Evolutionary conservation across 768 basidiomycete genomes (phyloP).

Genomic region (Agaricus blazei): DNA sequence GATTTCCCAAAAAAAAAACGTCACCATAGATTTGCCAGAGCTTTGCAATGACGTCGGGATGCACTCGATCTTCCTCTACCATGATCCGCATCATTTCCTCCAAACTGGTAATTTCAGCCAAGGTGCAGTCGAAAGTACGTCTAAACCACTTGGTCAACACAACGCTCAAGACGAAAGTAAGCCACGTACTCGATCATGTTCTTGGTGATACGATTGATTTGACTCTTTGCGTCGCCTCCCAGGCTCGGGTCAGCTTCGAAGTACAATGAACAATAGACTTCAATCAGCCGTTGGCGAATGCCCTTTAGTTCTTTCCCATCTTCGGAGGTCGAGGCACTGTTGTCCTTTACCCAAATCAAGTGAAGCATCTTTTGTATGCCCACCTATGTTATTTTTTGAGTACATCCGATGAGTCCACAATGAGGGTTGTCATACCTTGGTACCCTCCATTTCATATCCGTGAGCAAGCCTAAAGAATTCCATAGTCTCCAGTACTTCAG

Average conservation of each 20-base stretch:
- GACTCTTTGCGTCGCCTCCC: slow-evolving; percentile 73
- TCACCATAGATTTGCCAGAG: slow-evolving; percentile 96
- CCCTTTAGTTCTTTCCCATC: slow-evolving; percentile 77
- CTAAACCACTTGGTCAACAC: slow-evolving; percentile 33
- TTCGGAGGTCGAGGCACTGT: slow-evolving; percentile 63
- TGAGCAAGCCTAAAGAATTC: slow-evolving; percentile 84
- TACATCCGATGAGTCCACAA: not conserved
- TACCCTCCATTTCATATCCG: slow-evolving; percentile 75
- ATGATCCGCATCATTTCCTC: slow-evolving; percentile 97
- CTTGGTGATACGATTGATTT: slow-evolving; percentile 89
- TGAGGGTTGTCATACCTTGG: slow-evolving; percentile 47
- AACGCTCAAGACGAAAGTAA: not conserved
- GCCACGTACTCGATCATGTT: slow-evolving; percentile 89
- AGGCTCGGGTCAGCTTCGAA: slow-evolving; percentile 65
- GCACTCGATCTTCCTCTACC: slow-evolving; percentile 86
- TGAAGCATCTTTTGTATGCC: slow-evolving; percentile 97
- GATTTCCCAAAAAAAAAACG: slow-evolving; percentile 17
- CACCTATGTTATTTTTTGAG: slow-evolving; percentile 34
- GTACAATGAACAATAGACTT: slow-evolving; percentile 84
- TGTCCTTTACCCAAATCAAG: slow-evolving; percentile 95
- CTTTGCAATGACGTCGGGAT: slow-evolving; percentile 80
- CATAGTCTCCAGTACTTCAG: slow-evolving; percentile 79
- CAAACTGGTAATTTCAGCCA: slow-evolving; percentile 92
- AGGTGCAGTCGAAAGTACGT: slow-evolving; percentile 83
- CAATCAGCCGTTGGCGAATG: slow-evolving; percentile 79